These are phyloP conservation scores for Ashbya aceris DNA, from an alignment of 1,139 yeast genomes.

Conservation along the genomic window DNA sequence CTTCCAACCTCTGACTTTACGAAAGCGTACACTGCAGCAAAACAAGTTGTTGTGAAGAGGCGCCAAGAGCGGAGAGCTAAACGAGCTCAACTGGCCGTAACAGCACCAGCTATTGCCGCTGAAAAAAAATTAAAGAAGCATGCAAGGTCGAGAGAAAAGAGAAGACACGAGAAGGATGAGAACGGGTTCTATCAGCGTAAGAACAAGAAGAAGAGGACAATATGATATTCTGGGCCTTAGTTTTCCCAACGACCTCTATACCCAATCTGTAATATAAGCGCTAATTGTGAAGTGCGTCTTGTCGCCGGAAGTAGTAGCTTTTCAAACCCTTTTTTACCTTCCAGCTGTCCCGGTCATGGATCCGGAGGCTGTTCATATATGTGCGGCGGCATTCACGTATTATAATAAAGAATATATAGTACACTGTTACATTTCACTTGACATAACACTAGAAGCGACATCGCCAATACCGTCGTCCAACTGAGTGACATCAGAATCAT, in stretches of 20 bases:
- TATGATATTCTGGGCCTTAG: background rate
- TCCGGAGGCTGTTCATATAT: background rate
- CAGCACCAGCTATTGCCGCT: slow-evolving; percentile 76
- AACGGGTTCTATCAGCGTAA: slow-evolving; percentile 67
- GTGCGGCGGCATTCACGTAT: too few relatives aligned
- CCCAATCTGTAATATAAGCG: too few relatives aligned
- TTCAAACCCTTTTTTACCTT: background rate
- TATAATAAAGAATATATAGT: slow-evolving; percentile 1
- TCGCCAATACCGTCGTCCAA: slow-evolving; percentile 4
- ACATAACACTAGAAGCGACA: slow-evolving; percentile 4
- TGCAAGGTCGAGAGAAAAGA: slow-evolving; percentile 62
- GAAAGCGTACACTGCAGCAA: slow-evolving; percentile 53
- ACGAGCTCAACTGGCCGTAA: slow-evolving; percentile 66
- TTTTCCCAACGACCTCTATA: slow-evolving; percentile 1
- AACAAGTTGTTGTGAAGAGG: slow-evolving; percentile 47
- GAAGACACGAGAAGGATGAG: slow-evolving; percentile 65
- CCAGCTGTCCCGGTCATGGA: background rate
- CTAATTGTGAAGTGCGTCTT: background rate
- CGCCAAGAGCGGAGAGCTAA: slow-evolving; percentile 70
- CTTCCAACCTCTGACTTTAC: slow-evolving; percentile 69
- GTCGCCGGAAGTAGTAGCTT: background rate
- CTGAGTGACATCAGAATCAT: slow-evolving; percentile 2
- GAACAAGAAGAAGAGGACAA: slow-evolving; percentile 37
- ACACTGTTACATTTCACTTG: slow-evolving; percentile 4
- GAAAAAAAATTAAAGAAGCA: slow-evolving; percentile 70